A percentile compares a stretch with the other conserved stretches of the same genome.
Evolutionary conservation across 805 yeast genomes (phyloP).

Genomic region (Dipodascus geniculatus): DNA sequence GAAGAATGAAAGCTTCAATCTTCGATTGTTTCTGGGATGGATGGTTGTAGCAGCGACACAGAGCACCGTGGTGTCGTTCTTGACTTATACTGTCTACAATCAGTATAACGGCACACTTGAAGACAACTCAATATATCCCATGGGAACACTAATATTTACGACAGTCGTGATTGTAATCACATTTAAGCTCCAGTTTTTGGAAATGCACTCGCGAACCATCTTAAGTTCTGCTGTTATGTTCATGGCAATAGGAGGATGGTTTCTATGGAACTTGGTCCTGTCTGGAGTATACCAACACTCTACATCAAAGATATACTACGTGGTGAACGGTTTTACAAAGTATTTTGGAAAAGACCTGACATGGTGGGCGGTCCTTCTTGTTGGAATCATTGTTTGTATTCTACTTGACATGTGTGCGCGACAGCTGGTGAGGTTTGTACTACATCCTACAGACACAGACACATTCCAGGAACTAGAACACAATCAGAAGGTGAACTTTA

Average conservation of each 20-base stretch:
- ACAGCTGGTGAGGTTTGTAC: constrained; percentile 43
- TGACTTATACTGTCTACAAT: constrained; percentile 45
- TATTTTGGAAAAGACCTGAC: constrained; percentile 68
- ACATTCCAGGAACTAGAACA: constrained; percentile 68
- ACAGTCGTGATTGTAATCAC: constrained; percentile 63
- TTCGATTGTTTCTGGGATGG: constrained; percentile 65
- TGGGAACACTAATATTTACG: constrained; percentile 68
- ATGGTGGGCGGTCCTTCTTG: constrained; percentile 74
- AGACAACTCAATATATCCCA: constrained; percentile 72
- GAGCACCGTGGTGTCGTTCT: constrained; percentile 58
- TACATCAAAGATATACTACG: constrained; percentile 54
- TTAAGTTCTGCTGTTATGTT: constrained; percentile 52
- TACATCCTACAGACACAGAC: constrained; percentile 66
- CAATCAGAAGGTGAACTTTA: constrained; percentile 49
- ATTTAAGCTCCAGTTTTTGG: constrained; percentile 67
- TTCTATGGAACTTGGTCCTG: constrained; percentile 69
- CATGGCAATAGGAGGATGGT: constrained; percentile 75
- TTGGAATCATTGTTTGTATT: constrained; percentile 45
- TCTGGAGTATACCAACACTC: constrained; percentile 51
- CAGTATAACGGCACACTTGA: constrained; percentile 62
- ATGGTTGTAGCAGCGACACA: constrained; percentile 63
- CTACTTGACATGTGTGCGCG: constrained; percentile 49
- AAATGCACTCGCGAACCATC: constrained; percentile 61
- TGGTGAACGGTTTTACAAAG: constrained; percentile 50
- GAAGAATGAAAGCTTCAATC: constrained; percentile 58